Evolutionary conservation across 441 rosid genomes (phyloP).

Genomic region (Biscutella laevigata): DNA sequence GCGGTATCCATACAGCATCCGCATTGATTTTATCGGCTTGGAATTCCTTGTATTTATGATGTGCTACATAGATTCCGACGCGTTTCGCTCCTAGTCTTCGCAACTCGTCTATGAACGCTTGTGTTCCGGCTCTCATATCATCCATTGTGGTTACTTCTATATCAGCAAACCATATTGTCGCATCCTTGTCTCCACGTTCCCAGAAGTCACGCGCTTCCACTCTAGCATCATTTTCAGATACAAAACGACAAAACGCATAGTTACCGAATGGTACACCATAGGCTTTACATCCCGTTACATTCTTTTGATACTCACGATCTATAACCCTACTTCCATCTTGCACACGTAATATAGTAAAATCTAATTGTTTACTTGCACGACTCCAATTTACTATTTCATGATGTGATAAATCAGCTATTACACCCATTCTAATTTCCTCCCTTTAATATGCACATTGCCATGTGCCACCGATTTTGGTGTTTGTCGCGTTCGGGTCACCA

Average conservation of each 20-base stretch:
- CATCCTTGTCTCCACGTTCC: background rate
- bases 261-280: background rate
- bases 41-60: background rate
- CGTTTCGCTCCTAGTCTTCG: background rate
- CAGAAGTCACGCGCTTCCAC: background rate
- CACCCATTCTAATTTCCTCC: no score
- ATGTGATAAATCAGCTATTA: no score
- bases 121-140: background rate
- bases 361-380: no score
- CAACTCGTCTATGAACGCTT: background rate
- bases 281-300: no score
- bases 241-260: background rate
- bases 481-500: no score
- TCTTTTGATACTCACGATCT: no score
- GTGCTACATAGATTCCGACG: background rate
- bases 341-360: no score
- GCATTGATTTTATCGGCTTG: background rate
- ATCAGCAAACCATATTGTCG: background rate
- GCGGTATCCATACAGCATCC: background rate
- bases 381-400: no score
- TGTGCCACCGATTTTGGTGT: no score
- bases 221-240: background rate
- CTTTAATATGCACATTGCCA: no score
- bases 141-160: background rate
- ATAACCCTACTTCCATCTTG: no score